Conservation (phyloP, 768 basidiomycete genomes). For the Termitomyces titanicus region DNA sequence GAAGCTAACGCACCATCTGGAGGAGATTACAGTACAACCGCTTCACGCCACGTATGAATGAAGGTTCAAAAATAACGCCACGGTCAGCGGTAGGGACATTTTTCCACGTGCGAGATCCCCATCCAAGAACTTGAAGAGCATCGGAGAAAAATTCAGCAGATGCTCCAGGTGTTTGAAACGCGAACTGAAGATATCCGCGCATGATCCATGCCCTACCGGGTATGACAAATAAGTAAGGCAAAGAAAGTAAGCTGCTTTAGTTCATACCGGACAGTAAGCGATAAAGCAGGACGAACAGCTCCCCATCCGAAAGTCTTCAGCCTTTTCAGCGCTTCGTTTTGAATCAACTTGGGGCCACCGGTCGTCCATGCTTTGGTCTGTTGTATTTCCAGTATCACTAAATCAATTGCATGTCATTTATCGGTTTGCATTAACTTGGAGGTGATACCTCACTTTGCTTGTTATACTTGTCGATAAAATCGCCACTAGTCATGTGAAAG, state of each 20-base stretch:
- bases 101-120: constrained; percentile 37
- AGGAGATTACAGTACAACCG: constrained; percentile 28
- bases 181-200: constrained; percentile 27
- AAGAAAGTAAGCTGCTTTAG: neutral
- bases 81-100: constrained; percentile 33
- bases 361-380: constrained; percentile 27
- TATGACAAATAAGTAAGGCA: neutral
- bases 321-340: constrained; percentile 28
- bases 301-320: constrained; percentile 25
- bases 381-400: constrained; percentile 27
- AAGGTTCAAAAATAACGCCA: constrained; percentile 38
- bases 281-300: constrained; percentile 30
- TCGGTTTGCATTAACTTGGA: neutral
- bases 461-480: constrained; percentile 33
- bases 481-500: constrained; percentile 29
- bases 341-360: constrained; percentile 28
- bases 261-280: constrained; percentile 34
- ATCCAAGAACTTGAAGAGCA: constrained; percentile 37
- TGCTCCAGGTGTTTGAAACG: constrained; percentile 11
- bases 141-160: constrained; percentile 32
- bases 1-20: constrained; percentile 25
- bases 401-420: neutral
- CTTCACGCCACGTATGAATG: constrained; percentile 40
- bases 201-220: constrained; percentile 35
- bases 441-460: constrained; percentile 27